phyloP scores from a whole-genome alignment of 192 early-diverging fungal species.

The Backusella tuberculispora region DNA sequence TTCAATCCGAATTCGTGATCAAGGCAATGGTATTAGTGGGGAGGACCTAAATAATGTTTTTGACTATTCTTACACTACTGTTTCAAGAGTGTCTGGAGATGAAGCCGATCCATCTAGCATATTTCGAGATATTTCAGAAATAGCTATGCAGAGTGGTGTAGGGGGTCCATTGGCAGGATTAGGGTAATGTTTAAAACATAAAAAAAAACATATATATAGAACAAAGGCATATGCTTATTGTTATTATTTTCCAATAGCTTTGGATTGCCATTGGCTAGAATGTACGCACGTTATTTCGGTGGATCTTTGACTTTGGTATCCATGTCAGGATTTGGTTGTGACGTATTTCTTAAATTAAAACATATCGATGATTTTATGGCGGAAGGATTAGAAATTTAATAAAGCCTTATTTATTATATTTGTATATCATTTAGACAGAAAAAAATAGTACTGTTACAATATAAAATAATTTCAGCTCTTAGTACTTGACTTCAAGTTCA shows the following conservation, averaged over 20 bases:
- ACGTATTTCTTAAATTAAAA: conserved; percentile 87
- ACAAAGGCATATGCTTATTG: not conserved
- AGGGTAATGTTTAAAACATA: conserved; percentile 46
- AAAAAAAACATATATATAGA: not conserved
- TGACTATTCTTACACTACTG: conserved; percentile 94
- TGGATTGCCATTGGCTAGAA: conserved; percentile 85
- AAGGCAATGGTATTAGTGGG: conserved; percentile 86
- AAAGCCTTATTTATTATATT: conserved; percentile 7
- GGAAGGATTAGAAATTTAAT: conserved; percentile 55
- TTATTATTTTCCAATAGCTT: conserved; percentile 27
- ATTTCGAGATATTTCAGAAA: conserved; percentile 73
- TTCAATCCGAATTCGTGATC: conserved; percentile 85
- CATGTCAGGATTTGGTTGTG: conserved; percentile 88
- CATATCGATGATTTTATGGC: conserved; percentile 75
- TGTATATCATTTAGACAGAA: not conserved
- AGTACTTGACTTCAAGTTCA: too few relatives aligned
- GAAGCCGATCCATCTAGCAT: conserved; percentile 50
- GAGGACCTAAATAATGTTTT: conserved; percentile 80
- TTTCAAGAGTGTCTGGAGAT: conserved; percentile 66
- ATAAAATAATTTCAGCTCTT: not conserved
- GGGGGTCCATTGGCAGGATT: conserved; percentile 91
- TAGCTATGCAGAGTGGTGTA: conserved; percentile 84
- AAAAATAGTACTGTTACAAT: not conserved
- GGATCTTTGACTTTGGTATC: conserved; percentile 84
- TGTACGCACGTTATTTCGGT: conserved; percentile 94